phyloP scores from a whole-genome alignment of 495 filamentous ascomycete species.

The Trichoderma virens region DNA sequence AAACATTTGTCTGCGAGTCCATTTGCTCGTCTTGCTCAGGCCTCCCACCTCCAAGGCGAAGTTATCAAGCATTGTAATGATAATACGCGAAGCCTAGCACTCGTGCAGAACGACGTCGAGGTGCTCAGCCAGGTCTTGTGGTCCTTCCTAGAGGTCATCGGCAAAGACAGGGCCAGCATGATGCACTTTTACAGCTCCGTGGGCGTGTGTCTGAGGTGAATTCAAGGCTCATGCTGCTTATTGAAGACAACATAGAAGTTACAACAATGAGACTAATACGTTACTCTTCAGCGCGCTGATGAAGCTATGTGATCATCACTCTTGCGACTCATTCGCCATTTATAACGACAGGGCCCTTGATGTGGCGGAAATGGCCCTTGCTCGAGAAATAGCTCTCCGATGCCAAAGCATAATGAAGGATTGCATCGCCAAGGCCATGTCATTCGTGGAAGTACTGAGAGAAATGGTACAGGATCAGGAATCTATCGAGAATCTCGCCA shows the following conservation, averaged over 20 bases:
- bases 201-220: neutral
- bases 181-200: constrained; percentile 1
- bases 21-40: neutral
- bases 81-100: neutral
- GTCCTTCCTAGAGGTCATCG: neutral
- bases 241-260: too few relatives aligned
- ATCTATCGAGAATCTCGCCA: neutral
- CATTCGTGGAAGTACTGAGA: neutral
- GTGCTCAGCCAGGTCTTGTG: neutral
- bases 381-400: neutral
- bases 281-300: neutral
- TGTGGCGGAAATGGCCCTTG: neutral
- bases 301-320: neutral
- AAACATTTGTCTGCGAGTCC: neutral
- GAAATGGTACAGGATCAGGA: neutral
- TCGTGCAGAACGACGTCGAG: neutral
- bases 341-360: neutral
- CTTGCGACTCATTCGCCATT: neutral
- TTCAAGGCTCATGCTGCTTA: too few relatives aligned
- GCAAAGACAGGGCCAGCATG: constrained; percentile 1
- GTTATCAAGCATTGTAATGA: constrained; percentile 1
- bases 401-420: constrained; percentile 4
- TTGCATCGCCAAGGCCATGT: neutral
- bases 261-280: neutral
- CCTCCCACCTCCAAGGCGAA: neutral